Evolutionary conservation across 345 rosid species (phyloP), one percentile per base, ranked within the genome.

Genomic region (Pelargonium nanum): DNA sequence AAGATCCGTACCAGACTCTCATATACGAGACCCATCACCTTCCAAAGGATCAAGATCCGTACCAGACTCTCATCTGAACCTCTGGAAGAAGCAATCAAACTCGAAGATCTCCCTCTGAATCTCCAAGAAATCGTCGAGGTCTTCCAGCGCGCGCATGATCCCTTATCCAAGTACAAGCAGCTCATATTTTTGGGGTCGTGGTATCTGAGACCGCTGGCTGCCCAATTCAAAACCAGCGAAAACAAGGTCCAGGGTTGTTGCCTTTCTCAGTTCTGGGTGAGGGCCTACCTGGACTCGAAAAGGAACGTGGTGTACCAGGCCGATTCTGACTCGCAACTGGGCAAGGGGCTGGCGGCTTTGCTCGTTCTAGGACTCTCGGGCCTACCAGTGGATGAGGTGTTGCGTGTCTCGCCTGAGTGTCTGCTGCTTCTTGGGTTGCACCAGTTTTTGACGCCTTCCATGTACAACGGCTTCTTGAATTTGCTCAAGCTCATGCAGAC

Each of bases 231-330:
- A 68, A 90, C 95, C 21, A 67, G 70, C 34, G 89, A 81, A 51
- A 94, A 90, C 61, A 94, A 94, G 69, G 99, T 94, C 7, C 73
- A 86, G 72, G 99, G 99, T 6, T 94, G 99, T 6, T 94, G 99
- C 56, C 92, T 88, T 22, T 86, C 97, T 23, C 96, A 86, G 80
- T 97, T 90, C 6, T 94, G 97, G 97, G 95, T 94, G 20, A 79
- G 97, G 80, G 99, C 96, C 45, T 88, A 67, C 67, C 70, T 87
- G 6, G 96, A 93, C 58, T 58, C 53, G 0, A 77, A 81, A 8
- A 63, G 68, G 44, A 87, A 87, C 57, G 99, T 84, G 40, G 74
- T 80, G 15, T 90, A 76, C 68, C 92, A 93, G 70, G 97, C 99
- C 19, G 94, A 89, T 75, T 93, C 99, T 1, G 99, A 93, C 63